Evolutionary conservation across 257 asterid genomes (phyloP).

Genomic region (Capsicum rhomboideum): DNA sequence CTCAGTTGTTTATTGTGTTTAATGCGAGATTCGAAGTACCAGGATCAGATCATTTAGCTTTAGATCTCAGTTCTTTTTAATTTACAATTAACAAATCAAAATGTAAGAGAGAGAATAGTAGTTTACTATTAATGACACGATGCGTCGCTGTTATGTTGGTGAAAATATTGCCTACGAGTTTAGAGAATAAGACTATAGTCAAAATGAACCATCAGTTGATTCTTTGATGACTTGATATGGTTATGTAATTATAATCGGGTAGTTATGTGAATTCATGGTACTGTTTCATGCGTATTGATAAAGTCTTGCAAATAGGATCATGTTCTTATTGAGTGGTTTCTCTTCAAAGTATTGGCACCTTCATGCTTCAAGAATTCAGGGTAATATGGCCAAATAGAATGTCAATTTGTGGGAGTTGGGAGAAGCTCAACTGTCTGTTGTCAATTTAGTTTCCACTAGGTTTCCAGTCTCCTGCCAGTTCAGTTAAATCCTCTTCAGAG

Average conservation of each 20-base stretch:
- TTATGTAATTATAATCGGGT: neutral
- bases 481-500: neutral
- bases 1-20: neutral
- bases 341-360: neutral
- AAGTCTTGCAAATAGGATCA: neutral
- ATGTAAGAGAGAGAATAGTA: too few relatives aligned
- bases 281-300: neutral
- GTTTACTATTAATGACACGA: too few relatives aligned
- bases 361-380: neutral
- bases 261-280: neutral
- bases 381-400: neutral
- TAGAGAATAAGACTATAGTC: too few relatives aligned
- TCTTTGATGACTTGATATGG: neutral
- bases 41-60: neutral
- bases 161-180: too few relatives aligned
- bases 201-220: neutral
- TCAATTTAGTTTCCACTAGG: neutral
- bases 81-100: too few relatives aligned
- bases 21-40: neutral
- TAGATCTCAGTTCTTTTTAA: too few relatives aligned
- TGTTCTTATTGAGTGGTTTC: neutral
- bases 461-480: neutral
- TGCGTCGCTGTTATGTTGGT: neutral
- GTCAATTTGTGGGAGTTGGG: neutral
- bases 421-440: neutral